phyloP scores from a whole-genome alignment of 2,329 filamentous ascomycete species.

The Alternaria sp. region DNA sequence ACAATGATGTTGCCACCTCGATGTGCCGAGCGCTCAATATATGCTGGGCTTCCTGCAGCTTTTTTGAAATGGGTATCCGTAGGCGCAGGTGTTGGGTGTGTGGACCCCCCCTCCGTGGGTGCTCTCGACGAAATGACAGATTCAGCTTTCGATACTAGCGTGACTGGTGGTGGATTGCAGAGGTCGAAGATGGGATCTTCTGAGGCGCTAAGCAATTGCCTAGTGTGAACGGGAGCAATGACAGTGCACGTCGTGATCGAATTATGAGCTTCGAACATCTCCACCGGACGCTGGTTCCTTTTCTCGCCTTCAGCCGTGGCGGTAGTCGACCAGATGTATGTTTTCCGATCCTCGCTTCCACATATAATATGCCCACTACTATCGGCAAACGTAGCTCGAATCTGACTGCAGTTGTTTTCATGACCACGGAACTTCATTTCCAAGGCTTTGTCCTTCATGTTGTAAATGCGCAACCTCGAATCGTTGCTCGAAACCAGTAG shows the following conservation, averaged over 20 bases:
- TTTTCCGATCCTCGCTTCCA: constrained; percentile 89
- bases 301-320: constrained; percentile 67
- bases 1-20: constrained; percentile 88
- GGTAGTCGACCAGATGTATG: constrained; percentile 89
- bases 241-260: constrained; percentile 89
- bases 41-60: constrained; percentile 75
- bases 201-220: constrained; percentile 79
- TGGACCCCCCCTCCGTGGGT: constrained; percentile 54
- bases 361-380: constrained; percentile 88
- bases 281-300: constrained; percentile 82
- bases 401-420: constrained; percentile 89
- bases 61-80: constrained; percentile 48
- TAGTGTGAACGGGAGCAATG: constrained; percentile 81
- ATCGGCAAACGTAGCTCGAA: constrained; percentile 87
- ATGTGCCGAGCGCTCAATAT: constrained; percentile 79
- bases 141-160: constrained; percentile 78
- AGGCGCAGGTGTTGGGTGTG: constrained; percentile 44
- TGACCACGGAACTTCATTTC: constrained; percentile 93
- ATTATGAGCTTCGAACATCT: constrained; percentile 90
- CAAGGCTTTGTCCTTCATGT: constrained; percentile 81
- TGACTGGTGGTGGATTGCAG: constrained; percentile 93
- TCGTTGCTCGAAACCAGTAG: constrained; percentile 94
- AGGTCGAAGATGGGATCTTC: constrained; percentile 95
- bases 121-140: constrained; percentile 61
- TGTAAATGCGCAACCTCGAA: constrained; percentile 89